phyloP scores from a whole-genome alignment of 2,329 filamentous ascomycete genomes.

The Cladosporium sp. region DNA sequence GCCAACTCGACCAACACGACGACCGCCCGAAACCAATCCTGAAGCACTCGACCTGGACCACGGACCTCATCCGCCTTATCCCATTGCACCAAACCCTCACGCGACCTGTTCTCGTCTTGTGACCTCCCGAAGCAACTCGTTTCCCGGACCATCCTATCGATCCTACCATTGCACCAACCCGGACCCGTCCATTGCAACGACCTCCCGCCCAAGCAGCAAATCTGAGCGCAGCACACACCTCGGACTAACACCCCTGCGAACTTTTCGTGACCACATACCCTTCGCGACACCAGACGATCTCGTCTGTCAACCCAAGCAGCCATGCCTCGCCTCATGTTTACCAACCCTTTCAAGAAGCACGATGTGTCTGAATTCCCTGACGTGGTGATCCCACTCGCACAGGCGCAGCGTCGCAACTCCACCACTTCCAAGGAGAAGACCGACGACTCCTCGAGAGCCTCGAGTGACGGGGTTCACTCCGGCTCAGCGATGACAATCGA shows the following conservation, averaged over 20 bases:
- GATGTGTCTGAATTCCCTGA: conserved; percentile 48
- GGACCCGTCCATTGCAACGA: background rate
- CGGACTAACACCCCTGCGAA: background rate
- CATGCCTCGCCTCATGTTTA: conserved; percentile 26
- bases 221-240: background rate
- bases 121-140: conserved; percentile 2
- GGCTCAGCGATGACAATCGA: conserved; percentile 55
- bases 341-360: conserved; percentile 49
- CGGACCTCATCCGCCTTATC: background rate
- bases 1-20: background rate
- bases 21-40: background rate
- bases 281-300: background rate
- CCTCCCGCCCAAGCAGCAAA: background rate
- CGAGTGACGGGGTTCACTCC: conserved; percentile 35
- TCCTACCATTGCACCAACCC: background rate
- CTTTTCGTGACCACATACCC: background rate
- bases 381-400: conserved; percentile 48
- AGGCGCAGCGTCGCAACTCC: conserved; percentile 38
- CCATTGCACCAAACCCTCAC: conserved; percentile 11
- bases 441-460: conserved; percentile 29
- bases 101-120: background rate
- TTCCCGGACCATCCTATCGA: conserved; percentile 3
- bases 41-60: background rate
- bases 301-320: background rate
- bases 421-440: conserved; percentile 26